Conservation (phyloP, 306 rosid species). For the Medicago ruthenica region DNA sequence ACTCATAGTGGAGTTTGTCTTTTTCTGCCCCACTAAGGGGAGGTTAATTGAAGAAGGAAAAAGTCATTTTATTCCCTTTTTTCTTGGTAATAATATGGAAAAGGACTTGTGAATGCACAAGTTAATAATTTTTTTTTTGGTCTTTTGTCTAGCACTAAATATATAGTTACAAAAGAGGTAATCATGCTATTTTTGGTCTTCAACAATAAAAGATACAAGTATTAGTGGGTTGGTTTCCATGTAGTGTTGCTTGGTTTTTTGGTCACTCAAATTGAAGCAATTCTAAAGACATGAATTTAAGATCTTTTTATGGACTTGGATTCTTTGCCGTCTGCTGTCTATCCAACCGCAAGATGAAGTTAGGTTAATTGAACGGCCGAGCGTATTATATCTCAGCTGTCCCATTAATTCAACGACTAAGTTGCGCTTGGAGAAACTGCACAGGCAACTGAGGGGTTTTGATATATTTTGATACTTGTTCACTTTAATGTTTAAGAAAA, state of each 20-base stretch:
- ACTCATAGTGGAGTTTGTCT: conserved; percentile 48
- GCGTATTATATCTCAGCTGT: background rate
- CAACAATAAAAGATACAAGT: conserved; percentile 24
- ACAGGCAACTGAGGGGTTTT: too few species aligned
- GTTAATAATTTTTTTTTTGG: conserved; percentile 34
- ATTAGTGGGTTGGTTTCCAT: conserved; percentile 35
- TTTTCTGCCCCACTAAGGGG: conserved; percentile 58
- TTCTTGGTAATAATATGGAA: conserved; percentile 48
- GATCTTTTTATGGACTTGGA: background rate
- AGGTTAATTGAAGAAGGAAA: conserved; percentile 53
- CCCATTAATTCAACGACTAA: background rate
- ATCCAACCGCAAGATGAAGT: background rate
- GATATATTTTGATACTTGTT: too few species aligned
- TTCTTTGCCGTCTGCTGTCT: background rate
- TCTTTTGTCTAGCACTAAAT: conserved; percentile 39
- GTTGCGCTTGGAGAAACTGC: background rate
- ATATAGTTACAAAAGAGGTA: conserved; percentile 33
- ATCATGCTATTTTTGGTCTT: conserved; percentile 42
- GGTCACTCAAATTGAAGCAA: conserved; percentile 38
- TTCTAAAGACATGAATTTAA: background rate
- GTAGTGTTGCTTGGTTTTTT: conserved; percentile 33
- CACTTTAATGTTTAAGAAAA: too few species aligned
- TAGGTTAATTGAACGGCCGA: background rate
- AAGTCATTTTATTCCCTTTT: conserved; percentile 42
- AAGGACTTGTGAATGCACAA: conserved; percentile 42